Conservation (phyloP, 306 rosid genomes). For the Cicer chorassanicum region DNA sequence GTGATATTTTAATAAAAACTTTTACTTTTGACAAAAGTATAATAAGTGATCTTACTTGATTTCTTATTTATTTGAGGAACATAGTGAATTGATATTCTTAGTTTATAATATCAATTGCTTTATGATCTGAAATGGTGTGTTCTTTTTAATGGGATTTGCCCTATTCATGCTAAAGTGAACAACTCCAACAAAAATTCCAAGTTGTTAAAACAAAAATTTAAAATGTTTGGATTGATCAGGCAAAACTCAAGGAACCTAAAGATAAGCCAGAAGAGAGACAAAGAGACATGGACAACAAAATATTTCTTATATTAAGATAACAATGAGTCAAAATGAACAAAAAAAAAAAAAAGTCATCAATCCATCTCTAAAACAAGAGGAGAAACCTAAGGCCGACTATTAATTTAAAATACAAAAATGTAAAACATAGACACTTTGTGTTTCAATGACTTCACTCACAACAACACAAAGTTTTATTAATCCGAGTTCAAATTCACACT, state of each 20-base stretch:
- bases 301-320: conserved; percentile 15
- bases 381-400: conserved; percentile 34
- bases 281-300: conserved; percentile 13
- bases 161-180: no score
- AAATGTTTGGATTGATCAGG: neutral
- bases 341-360: neutral
- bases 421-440: conserved; percentile 30
- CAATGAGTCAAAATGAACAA: neutral
- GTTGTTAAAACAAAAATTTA: neutral
- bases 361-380: conserved; percentile 27
- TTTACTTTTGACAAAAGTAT: no score
- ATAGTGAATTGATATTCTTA: no score
- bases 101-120: no score
- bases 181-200: no score
- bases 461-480: conserved; percentile 43
- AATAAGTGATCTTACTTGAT: no score
- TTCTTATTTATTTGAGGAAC: no score
- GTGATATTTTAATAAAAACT: no score
- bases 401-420: neutral
- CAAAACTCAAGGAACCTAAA: neutral
- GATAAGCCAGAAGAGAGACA: neutral
- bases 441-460: conserved; percentile 29
- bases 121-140: no score
- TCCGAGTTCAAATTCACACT: neutral
- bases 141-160: no score